Conservation (phyloP, 179 eudicot species). For the Nepenthes alata region DNA sequence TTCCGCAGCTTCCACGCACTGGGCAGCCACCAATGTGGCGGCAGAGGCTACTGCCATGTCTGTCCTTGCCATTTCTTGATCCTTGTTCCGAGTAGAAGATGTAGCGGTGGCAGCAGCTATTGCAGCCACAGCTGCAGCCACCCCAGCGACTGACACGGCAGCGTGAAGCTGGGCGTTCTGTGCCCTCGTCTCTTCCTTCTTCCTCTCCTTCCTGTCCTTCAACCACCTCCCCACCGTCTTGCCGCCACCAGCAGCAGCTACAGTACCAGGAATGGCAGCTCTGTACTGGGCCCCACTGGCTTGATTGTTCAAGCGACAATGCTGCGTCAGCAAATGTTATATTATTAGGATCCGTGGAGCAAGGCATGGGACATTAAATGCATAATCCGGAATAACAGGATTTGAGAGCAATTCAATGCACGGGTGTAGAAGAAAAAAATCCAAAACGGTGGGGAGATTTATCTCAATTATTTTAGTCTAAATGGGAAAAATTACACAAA, state of each 20-base stretch:
- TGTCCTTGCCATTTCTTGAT: conserved; percentile 56
- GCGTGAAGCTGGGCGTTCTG: conserved; percentile 90
- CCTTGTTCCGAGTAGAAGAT: conserved; percentile 47
- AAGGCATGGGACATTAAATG: too few species aligned
- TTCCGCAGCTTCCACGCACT: conserved; percentile 95
- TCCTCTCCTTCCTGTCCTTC: conserved; percentile 80
- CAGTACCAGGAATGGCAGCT: conserved; percentile 17
- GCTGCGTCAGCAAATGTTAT: conserved; percentile 28
- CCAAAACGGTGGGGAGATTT: too few species aligned
- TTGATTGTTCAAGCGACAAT: conserved; percentile 41
- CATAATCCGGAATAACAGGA: too few species aligned
- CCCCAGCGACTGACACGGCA: conserved; percentile 80
- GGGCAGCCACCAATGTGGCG: conserved; percentile 90
- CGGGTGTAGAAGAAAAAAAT: too few species aligned
- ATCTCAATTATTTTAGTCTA: too few species aligned
- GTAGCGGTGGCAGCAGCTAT: conserved; percentile 91
- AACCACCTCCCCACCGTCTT: conserved; percentile 93
- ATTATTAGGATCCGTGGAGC: too few species aligned
- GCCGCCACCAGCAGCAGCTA: conserved; percentile 26
- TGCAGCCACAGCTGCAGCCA: conserved; percentile 85
- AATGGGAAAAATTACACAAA: too few species aligned
- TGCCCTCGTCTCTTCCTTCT: conserved; percentile 75
- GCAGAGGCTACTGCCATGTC: conserved; percentile 95
- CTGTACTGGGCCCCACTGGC: conserved; percentile 14
- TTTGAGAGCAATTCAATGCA: too few species aligned